A percentile compares a stretch with the other conserved stretches of the same genome.
phyloP scores from a whole-genome alignment of 2,329 filamentous ascomycete species.

The Colletotrichum incanum region DNA sequence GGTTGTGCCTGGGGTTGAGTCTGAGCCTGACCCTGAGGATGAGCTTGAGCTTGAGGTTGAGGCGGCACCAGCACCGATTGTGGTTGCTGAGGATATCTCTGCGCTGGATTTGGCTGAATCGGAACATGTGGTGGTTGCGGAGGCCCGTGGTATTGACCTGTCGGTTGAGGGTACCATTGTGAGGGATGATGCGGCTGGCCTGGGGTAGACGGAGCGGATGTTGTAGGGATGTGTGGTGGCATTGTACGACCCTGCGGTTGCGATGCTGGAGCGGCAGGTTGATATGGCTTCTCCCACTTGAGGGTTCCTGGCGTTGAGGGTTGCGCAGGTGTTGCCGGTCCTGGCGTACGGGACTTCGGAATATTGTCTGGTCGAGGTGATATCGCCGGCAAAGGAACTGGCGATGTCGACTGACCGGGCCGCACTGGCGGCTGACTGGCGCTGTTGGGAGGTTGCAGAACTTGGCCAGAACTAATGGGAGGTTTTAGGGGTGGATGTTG shows the following conservation, averaged over 20 bases:
- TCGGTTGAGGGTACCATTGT: constrained; percentile 41
- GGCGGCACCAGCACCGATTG: constrained; percentile 38
- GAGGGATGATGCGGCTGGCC: constrained; percentile 43
- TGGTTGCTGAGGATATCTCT: constrained; percentile 42
- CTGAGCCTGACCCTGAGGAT: constrained; percentile 33
- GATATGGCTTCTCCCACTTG: constrained; percentile 61
- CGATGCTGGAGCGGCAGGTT: constrained; percentile 52
- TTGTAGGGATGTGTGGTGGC: constrained; percentile 21
- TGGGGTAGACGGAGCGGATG: constrained; percentile 33
- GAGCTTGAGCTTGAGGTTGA: constrained; percentile 49
- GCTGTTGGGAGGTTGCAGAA: constrained; percentile 56
- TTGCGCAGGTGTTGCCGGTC: constrained; percentile 48
- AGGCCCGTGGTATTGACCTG: constrained; percentile 38
- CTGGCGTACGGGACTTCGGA: constrained; percentile 52
- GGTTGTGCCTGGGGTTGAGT: constrained; percentile 47
- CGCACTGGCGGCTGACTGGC: constrained; percentile 51
- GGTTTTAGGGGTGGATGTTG: constrained; percentile 55
- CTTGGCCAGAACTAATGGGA: constrained; percentile 49
- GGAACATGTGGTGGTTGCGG: constrained; percentile 30
- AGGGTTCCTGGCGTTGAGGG: constrained; percentile 48
- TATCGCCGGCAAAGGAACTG: constrained; percentile 48
- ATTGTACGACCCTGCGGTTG: constrained; percentile 45
- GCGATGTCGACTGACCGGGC: constrained; percentile 41
- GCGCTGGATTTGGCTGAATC: constrained; percentile 39
- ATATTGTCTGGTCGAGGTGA: constrained; percentile 54